Conservation (phyloP, 2,329 filamentous ascomycete genomes). For the Tolypocladium cylindrosporum region DNA sequence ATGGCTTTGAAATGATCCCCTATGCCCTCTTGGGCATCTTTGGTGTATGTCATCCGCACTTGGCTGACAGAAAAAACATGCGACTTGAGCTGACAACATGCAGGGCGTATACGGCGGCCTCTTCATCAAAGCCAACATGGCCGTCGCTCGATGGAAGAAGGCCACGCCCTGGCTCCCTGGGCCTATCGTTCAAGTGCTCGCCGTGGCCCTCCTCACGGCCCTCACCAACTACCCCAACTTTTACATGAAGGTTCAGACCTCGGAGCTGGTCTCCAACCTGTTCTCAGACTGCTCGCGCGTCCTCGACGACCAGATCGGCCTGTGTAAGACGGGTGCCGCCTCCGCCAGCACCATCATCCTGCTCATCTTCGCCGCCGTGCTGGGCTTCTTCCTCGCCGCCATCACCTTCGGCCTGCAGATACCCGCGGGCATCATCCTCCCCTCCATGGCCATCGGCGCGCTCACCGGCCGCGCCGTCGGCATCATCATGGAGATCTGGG, state of each 20-base stretch:
- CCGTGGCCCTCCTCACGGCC: constrained; percentile 74
- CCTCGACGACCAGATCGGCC: constrained; percentile 75
- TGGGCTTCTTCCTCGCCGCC: constrained; percentile 77
- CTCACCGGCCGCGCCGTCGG: constrained; percentile 83
- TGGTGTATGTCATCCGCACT: constrained; percentile 38
- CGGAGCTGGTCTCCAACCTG: constrained; percentile 82
- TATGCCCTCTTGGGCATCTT: constrained; percentile 80
- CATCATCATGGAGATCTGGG: constrained; percentile 82
- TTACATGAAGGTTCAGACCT: constrained; percentile 89
- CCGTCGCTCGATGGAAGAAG: constrained; percentile 71
- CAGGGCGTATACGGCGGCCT: constrained; percentile 85
- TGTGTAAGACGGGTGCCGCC: constrained; percentile 80
- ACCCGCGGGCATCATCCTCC: constrained; percentile 89
- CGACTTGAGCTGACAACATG: constrained; percentile 4
- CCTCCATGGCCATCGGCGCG: constrained; percentile 92
- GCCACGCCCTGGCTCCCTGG: constrained; percentile 53
- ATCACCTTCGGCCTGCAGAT: constrained; percentile 92
- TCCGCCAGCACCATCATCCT: constrained; percentile 76
- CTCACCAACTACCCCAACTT: constrained; percentile 91
- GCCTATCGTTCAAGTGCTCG: constrained; percentile 69
- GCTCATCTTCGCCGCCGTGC: constrained; percentile 67
- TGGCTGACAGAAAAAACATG: too few species aligned
- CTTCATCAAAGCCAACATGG: constrained; percentile 93
- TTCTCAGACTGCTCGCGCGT: constrained; percentile 84
- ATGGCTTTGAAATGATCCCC: constrained; percentile 85